phyloP scores from a whole-genome alignment of 192 early-diverging fungal genomes.

The Rhizoclosmatium globosum region DNA sequence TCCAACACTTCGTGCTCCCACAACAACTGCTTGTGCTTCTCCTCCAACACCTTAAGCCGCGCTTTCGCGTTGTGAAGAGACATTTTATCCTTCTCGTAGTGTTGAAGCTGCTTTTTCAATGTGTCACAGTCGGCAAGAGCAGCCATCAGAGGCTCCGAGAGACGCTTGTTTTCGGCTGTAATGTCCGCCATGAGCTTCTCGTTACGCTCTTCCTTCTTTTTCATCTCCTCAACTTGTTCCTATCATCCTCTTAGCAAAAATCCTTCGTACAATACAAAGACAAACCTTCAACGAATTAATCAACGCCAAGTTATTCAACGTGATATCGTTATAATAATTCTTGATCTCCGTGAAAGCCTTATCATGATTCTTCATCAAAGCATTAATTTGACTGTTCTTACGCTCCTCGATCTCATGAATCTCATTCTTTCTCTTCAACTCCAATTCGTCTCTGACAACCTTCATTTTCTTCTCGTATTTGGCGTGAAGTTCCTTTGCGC shows the following conservation, averaged over 20 bases:
- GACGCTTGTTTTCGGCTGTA: slow-evolving; percentile 69
- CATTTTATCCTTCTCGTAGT: slow-evolving; percentile 73
- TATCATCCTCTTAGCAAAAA: slow-evolving; percentile 18
- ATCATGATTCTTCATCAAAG: slow-evolving; percentile 74
- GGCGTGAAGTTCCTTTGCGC: slow-evolving; percentile 64
- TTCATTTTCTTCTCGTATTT: slow-evolving; percentile 76
- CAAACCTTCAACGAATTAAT: slow-evolving; percentile 71
- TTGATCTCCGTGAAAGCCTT: slow-evolving; percentile 75
- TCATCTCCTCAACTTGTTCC: slow-evolving; percentile 78
- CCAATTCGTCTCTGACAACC: slow-evolving; percentile 66
- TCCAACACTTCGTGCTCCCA: slow-evolving; percentile 75
- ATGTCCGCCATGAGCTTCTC: slow-evolving; percentile 75
- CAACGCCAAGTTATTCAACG: slow-evolving; percentile 69
- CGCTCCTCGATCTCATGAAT: slow-evolving; percentile 76
- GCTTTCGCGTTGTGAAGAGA: slow-evolving; percentile 68
- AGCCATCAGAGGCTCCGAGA: slow-evolving; percentile 69
- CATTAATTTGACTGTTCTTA: slow-evolving; percentile 75
- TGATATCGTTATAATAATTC: slow-evolving; percentile 78
- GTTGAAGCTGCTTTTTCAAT: slow-evolving; percentile 61
- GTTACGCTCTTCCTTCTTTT: slow-evolving; percentile 75
- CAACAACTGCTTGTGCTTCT: slow-evolving; percentile 63
- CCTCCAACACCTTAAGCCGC: slow-evolving; percentile 67
- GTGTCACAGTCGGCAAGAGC: slow-evolving; percentile 69
- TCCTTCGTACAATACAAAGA: slow-evolving; percentile 11
- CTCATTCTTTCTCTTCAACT: slow-evolving; percentile 71